Percentiles rank a stretch among this genome's conserved stretches.
Evolutionary conservation across 2,329 filamentous ascomycete species (phyloP).

Genomic region (Monosporascus sp.): DNA sequence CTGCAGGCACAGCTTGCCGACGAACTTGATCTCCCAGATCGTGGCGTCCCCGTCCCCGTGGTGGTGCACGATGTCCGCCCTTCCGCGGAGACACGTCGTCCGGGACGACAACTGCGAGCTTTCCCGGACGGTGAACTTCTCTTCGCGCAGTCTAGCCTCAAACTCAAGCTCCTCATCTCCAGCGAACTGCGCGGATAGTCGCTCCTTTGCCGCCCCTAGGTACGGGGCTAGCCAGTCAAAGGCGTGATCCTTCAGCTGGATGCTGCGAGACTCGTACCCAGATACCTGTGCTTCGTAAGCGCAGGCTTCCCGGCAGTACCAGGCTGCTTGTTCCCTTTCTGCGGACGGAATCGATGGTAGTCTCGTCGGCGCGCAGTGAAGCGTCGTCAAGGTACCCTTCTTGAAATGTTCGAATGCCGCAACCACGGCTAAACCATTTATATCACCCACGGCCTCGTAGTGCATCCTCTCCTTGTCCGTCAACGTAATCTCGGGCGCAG

Average conservation of each 20-base stretch:
- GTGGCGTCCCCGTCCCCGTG: not conserved
- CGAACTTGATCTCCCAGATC: conserved; percentile 28
- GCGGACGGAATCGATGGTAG: not conserved
- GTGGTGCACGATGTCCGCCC: conserved; percentile 3
- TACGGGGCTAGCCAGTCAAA: conserved; percentile 22
- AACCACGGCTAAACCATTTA: conserved; percentile 22
- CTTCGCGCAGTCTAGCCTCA: not conserved
- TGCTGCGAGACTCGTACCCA: conserved; percentile 17
- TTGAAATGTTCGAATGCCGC: conserved; percentile 18
- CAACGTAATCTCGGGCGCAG: conserved; percentile 7
- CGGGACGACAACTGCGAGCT: not conserved
- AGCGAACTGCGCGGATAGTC: conserved; percentile 13
- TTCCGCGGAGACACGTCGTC: not conserved
- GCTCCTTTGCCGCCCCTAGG: conserved; percentile 12
- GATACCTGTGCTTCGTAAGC: conserved; percentile 16
- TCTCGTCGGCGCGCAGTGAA: conserved; percentile 1
- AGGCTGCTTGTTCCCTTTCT: conserved; percentile 7
- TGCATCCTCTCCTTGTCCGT: conserved; percentile 4
- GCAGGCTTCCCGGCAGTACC: conserved; percentile 22
- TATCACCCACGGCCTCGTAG: conserved; percentile 23
- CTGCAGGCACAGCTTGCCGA: conserved; percentile 16
- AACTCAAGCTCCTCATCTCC: conserved; percentile 2
- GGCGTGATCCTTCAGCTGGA: conserved; percentile 21
- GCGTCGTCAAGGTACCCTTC: conserved; percentile 11
- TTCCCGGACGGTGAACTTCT: not conserved